Conservation (phyloP, 2,329 filamentous ascomycete species). For the Cyphellophora europaea region DNA sequence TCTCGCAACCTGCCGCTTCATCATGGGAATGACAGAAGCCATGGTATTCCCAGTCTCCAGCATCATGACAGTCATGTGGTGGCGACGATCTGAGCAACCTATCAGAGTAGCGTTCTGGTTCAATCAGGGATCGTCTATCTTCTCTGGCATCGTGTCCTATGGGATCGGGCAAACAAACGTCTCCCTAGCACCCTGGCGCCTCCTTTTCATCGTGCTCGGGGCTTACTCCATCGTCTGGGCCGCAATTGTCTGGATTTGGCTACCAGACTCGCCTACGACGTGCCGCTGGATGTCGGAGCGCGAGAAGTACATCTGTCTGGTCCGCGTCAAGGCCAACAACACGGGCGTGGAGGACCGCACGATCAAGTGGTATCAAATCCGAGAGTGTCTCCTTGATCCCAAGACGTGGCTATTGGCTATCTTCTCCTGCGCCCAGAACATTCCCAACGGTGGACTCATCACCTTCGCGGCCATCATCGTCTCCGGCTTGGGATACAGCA, state of each 20-base stretch:
- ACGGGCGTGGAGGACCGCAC: conserved; percentile 43
- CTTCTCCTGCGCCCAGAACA: conserved; percentile 17
- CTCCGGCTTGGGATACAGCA: conserved; percentile 19
- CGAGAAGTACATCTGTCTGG: conserved; percentile 27
- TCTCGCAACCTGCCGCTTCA: conserved; percentile 56
- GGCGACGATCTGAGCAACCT: conserved; percentile 8
- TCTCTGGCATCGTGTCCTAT: conserved; percentile 25
- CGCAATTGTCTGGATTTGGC: conserved; percentile 25
- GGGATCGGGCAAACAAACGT: conserved; percentile 25
- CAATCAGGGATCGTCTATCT: conserved; percentile 13
- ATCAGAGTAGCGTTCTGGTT: conserved; percentile 8
- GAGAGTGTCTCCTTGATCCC: conserved; percentile 34
- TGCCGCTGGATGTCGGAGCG: conserved; percentile 24
- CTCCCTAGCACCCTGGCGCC: conserved; percentile 14
- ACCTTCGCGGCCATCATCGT: conserved; percentile 23
- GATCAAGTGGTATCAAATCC: conserved; percentile 38
- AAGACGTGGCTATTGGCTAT: conserved; percentile 27
- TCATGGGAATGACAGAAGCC: conserved; percentile 32
- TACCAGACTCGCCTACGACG: conserved; percentile 32
- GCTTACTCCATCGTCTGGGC: conserved; percentile 30
- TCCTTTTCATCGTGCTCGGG: conserved; percentile 37
- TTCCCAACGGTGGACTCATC: conserved; percentile 22
- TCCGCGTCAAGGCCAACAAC: conserved; percentile 36
- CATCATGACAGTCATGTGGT: conserved; percentile 10
- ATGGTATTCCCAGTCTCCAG: conserved; percentile 17